phyloP scores from a whole-genome alignment of 805 yeast species.

The Monosporozyma servazzii region DNA sequence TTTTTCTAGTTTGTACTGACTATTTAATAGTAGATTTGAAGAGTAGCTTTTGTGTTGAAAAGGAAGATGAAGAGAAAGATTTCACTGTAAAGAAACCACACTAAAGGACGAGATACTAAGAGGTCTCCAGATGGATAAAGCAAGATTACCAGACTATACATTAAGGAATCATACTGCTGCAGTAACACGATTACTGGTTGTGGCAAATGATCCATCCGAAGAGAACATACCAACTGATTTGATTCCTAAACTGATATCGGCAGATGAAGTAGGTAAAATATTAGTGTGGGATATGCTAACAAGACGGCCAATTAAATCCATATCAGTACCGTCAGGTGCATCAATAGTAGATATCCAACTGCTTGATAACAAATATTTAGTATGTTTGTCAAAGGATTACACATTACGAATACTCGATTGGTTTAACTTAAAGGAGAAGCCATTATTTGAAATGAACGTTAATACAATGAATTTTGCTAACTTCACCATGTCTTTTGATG shows the following conservation, averaged over 20 bases:
- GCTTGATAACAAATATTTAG: slow-evolving; percentile 7
- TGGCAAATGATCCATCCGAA: background rate
- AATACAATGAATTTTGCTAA: slow-evolving; percentile 29
- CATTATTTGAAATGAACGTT: slow-evolving; percentile 21
- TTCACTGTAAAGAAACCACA: no score
- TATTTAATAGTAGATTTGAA: no score
- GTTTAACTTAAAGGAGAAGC: background rate
- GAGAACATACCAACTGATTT: background rate
- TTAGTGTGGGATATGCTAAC: slow-evolving; percentile 24
- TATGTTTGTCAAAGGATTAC: slow-evolving; percentile 21
- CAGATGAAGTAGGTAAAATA: slow-evolving; percentile 21
- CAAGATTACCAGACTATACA: slow-evolving; percentile 3
- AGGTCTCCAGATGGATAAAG: background rate
- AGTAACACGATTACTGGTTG: slow-evolving; percentile 5
- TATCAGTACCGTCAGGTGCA: slow-evolving; percentile 6
- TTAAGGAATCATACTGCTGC: slow-evolving; percentile 6
- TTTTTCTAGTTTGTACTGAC: no score
- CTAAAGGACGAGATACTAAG: background rate
- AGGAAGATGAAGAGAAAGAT: no score
- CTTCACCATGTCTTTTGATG: slow-evolving; percentile 9
- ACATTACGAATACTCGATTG: slow-evolving; percentile 15
- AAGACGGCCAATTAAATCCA: slow-evolving; percentile 16
- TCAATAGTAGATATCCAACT: slow-evolving; percentile 15
- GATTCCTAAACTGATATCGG: slow-evolving; percentile 17
- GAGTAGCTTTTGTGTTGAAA: no score